Base-by-base conservation (phyloP, 2,329 filamentous ascomycete genomes). In the Knoxdaviesia capensis region DNA sequence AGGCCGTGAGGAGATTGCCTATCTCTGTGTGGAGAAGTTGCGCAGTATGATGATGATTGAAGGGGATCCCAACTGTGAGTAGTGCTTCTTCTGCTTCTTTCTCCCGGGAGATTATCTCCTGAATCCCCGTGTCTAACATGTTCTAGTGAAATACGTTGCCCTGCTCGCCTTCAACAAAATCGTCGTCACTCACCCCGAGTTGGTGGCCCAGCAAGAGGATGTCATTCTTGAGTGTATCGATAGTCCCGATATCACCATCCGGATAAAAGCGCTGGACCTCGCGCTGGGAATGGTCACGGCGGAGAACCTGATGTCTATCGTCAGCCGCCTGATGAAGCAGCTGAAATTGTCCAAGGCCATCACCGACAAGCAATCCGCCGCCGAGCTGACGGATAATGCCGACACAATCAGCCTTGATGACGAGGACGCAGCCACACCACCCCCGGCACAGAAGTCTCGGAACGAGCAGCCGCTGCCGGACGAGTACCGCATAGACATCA, bases 191-290 rank as follows among this genome's bases (percentile, higher is more conserved):
- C 87, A 98, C 55, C 81, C 88, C 3, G 77, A 79, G 54, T 70
- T 98, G 32, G 90, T 98, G 31, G 78, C 84, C 5, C 73, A 88
- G 55, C 90, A 98, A 55, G 85, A 94, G 56, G 88, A 96, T 58
- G 88, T 96, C 39, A 94, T 98, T 48, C 68, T 98, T 56, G 81
- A 92, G 52, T 98, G 90, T 55, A 84, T 98, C 51, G 90, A 96
- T 56, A 93, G 93, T 56, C 69, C 83, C 1, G 90, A 98, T 53
- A 90, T 98, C 46, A 94, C 87, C 5, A 98, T 98, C 53, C 80
- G 90, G 46, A 78, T 93, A 57, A 81, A 93, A 55, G 87, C 90
- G 5, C 66, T 98, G 34, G 86, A 96, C 50, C 68, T 98, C 29
- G 87, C 90, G 1, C 81, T 88, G 42, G 85, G 84, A 34, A 94